Evolutionary conservation across 2,329 filamentous ascomycete species (phyloP).

Genomic region (Colletotrichum gigasporum): DNA sequence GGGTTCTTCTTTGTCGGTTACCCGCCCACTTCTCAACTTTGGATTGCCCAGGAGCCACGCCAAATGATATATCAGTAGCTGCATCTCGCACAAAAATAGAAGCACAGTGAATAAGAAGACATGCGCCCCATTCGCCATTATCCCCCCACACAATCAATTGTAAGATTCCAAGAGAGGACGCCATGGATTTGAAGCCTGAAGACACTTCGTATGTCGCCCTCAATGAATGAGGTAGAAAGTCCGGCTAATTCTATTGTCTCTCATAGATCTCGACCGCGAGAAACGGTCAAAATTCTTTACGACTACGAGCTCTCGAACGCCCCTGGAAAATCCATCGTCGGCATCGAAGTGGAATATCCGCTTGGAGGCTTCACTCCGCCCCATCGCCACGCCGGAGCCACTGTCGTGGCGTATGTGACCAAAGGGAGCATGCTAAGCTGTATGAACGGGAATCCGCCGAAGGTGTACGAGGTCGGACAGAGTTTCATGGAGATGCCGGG

Average conservation of each 20-base stretch:
- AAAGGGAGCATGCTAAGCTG: slow-evolving; percentile 52
- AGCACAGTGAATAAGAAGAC: too few species aligned
- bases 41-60: background rate
- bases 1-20: background rate
- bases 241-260: background rate
- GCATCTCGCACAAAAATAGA: too few species aligned
- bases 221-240: too few species aligned
- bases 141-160: too few species aligned
- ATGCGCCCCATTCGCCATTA: too few species aligned
- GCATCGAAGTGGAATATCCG: slow-evolving; percentile 46
- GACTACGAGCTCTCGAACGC: slow-evolving; percentile 47
- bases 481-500: slow-evolving; percentile 55
- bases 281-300: slow-evolving; percentile 20
- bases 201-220: too few species aligned
- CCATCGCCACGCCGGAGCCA: slow-evolving; percentile 55
- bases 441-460: slow-evolving; percentile 57
- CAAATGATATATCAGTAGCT: too few species aligned
- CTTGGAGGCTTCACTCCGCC: slow-evolving; percentile 51
- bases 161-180: too few species aligned
- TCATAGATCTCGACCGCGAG: slow-evolving; percentile 5
- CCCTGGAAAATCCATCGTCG: slow-evolving; percentile 50
- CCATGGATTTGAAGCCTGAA: too few species aligned
- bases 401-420: slow-evolving; percentile 49
- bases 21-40: too few species aligned
- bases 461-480: slow-evolving; percentile 46